Base-by-base conservation (phyloP, 352 stramenopile genomes). In the Phytophthora idaei region DNA sequence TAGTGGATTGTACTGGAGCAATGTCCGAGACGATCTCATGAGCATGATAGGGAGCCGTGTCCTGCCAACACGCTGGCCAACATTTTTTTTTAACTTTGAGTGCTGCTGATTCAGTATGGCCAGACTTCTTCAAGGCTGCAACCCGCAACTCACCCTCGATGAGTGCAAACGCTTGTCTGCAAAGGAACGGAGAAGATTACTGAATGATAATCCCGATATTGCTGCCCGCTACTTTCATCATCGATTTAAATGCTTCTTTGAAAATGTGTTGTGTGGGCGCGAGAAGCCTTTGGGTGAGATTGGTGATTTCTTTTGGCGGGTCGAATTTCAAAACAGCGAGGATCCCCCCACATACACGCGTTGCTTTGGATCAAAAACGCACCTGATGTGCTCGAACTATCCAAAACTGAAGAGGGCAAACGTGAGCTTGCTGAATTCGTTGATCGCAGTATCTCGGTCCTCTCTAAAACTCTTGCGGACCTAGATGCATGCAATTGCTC, bases 41-140 rank as follows among this genome's bases (percentile, higher is more conserved):
- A 44, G 31, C 6, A 72, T 72, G 58, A 54, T 72, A 12, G 64
- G 52, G 2, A 72, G 44, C 9, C 17, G 28, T 1, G 65, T 56
- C 3, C 31, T 80, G 0, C 34, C 48, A 1, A 65, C 42, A 11
- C 54, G 57, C 5, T 75, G 44, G n/a, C 61, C 59, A 3, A 69
- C 56, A 49, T 0, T 79, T 57, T 65, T 65, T 55, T 42, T 57
- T 73, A 29, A 71, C 72, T 1, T 15, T 79, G 0, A 79, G 72
- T 50, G 72, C 67, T n/a, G 67, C 67, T 0, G 68, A 80, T 14
- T 74, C 64, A 0, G 44, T 68, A 0, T 80, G 72, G 61, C 68
- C 61, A 3, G 67, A 74, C 12, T 50, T 70, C 77, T 60, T 68
- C 49, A 27, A 28, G 56, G 14, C 17, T 21, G 67, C 41, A 0